phyloP scores from a whole-genome alignment of 2,329 filamentous ascomycete genomes.

The Acephala macrosclerotiorum region DNA sequence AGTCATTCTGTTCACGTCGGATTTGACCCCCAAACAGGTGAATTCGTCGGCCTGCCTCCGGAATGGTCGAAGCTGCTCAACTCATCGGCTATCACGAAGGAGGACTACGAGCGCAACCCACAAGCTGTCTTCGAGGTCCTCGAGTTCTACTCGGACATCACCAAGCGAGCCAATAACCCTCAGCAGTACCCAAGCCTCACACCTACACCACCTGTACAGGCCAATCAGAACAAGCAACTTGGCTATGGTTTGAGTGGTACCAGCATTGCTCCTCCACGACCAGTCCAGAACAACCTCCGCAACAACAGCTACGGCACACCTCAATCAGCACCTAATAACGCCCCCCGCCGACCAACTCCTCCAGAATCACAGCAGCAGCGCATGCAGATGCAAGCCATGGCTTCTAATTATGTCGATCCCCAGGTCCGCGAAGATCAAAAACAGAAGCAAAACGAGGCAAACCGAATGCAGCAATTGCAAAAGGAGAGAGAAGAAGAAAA shows the following conservation, averaged over 20 bases:
- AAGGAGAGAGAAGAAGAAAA: constrained; percentile 65
- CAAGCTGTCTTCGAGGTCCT: constrained; percentile 83
- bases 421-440: constrained; percentile 61
- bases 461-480: constrained; percentile 59
- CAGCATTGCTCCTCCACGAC: constrained; percentile 73
- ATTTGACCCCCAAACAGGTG: constrained; percentile 93
- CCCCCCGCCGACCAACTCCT: constrained; percentile 53
- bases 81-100: constrained; percentile 95
- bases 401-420: constrained; percentile 60
- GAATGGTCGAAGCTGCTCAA: constrained; percentile 98
- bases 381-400: constrained; percentile 64
- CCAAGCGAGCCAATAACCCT: constrained; percentile 76
- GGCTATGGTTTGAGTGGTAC: constrained; percentile 59
- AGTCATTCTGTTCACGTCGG: constrained; percentile 96
- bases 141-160: constrained; percentile 86
- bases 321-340: constrained; percentile 26
- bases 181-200: constrained; percentile 72
- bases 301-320: constrained; percentile 50
- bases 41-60: constrained; percentile 91
- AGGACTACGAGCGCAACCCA: constrained; percentile 97
- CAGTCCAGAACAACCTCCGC: constrained; percentile 58
- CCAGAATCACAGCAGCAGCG: constrained; percentile 57
- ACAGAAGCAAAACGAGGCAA: constrained; percentile 66
- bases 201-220: constrained; percentile 66
- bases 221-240: constrained; percentile 67